These are phyloP conservation scores for Reutealis trisperma DNA, from an alignment of 345 rosid species.

Conservation along the genomic window DNA sequence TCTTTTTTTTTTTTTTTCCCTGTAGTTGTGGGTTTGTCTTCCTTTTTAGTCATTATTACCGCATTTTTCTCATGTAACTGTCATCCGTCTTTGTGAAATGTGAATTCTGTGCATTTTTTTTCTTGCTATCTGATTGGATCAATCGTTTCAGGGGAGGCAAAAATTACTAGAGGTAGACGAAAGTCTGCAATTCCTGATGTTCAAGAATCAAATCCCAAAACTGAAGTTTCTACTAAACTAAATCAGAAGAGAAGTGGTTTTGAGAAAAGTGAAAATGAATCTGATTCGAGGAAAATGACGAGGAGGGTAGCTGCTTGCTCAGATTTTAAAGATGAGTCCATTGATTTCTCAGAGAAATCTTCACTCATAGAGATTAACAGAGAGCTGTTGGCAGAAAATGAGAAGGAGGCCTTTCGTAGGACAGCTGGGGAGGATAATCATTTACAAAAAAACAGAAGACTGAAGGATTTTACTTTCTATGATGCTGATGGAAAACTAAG, in stretches of 20 bases:
- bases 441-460: constrained; percentile 50
- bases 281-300: neutral
- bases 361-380: neutral
- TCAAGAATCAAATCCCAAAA: neutral
- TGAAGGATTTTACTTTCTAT: constrained; percentile 52
- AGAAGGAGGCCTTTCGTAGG: constrained; percentile 38
- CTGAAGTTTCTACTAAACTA: neutral
- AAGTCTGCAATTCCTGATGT: neutral
- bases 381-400: neutral
- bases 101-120: neutral
- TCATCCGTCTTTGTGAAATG: neutral
- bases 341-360: neutral
- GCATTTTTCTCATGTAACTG: too few species aligned
- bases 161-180: neutral
- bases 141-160: neutral
- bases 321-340: neutral
- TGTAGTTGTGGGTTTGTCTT: neutral
- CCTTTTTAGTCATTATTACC: neutral
- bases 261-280: neutral
- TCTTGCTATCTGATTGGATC: neutral
- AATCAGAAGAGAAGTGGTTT: neutral
- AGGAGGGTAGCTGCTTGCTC: neutral
- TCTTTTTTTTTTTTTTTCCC: neutral
- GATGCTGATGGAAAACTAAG: constrained; percentile 41
- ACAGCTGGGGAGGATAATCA: constrained; percentile 32